Evolutionary conservation across 1,284 basidiomycete genomes (phyloP).

Genomic region (Melampsora americana): DNA sequence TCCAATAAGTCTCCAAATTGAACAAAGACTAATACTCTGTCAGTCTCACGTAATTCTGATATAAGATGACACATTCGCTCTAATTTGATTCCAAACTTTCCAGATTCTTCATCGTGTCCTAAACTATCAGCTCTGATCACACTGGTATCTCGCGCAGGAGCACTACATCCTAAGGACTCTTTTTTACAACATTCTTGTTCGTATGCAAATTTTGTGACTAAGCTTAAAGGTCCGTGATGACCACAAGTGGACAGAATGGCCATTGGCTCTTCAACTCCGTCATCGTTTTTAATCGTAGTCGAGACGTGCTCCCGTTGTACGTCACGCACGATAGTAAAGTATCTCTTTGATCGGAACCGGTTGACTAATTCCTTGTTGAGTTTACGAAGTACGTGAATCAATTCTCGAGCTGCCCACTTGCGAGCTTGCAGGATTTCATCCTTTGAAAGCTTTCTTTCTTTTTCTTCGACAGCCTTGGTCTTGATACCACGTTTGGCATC

Average conservation of each 20-base stretch:
- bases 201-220: slow-evolving; percentile 69
- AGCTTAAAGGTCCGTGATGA: slow-evolving; percentile 73
- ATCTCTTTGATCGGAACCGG: slow-evolving; percentile 78
- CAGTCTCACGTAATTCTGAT: slow-evolving; percentile 69
- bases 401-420: slow-evolving; percentile 78
- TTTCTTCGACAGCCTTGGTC: slow-evolving; percentile 57
- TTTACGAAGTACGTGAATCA: slow-evolving; percentile 76
- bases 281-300: slow-evolving; percentile 53
- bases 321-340: slow-evolving; percentile 83
- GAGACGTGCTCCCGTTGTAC: slow-evolving; percentile 62
- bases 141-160: slow-evolving; percentile 69
- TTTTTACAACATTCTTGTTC: slow-evolving; percentile 74
- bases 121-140: slow-evolving; percentile 76
- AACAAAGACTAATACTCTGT: slow-evolving; percentile 84
- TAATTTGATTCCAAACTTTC: slow-evolving; percentile 81
- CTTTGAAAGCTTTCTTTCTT: slow-evolving; percentile 49
- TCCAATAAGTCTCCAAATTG: slow-evolving; percentile 89
- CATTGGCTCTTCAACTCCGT: slow-evolving; percentile 66
- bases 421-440: slow-evolving; percentile 57
- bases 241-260: slow-evolving; percentile 85
- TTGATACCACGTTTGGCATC: slow-evolving; percentile 58
- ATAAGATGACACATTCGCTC: slow-evolving; percentile 78
- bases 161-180: slow-evolving; percentile 64
- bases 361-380: slow-evolving; percentile 82
- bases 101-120: slow-evolving; percentile 76